Evolutionary conservation across 306 rosid genomes (phyloP), one percentile per base, ranked within the genome.

Genomic region (Quercus gilva): DNA sequence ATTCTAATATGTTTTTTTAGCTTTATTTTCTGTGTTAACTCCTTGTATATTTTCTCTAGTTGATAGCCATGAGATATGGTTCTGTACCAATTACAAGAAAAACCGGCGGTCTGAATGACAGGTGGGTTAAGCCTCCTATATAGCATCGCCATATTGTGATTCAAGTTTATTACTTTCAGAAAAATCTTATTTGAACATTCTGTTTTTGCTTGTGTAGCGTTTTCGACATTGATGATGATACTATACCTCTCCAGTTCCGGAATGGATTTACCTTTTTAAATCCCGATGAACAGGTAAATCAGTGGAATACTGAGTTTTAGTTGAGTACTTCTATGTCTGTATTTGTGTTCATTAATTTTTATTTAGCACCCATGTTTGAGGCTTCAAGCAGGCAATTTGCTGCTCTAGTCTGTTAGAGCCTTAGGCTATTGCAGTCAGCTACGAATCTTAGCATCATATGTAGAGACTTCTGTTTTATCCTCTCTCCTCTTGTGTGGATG

Each of bases 61-160:
- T 93, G 99, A 95, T 95, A 86, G 86, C 99, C 76, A 95, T 95
- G 99, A 92, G 94, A 88, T 95, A 91, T 60, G 98, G 99, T 81
- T 82, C 92, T 59, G 76, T 95, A 84, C 99, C 99, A 57, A 93
- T 95, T 73, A 97, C 17, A 69, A 88, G 99, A 84, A 90, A 90
- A 95, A 95, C 98, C 1, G 99, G 99, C 73, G 99, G 98, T 75
- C 90, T 93, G 49, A 91, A 93, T 84, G 99, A 95, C 89, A 95
- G 98, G 99, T 95, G 79, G 56, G 86, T 57, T 70, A 41, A 75
- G 74, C 65, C 28, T 51, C 71, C 75, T 52, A 52, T 78, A 14
- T 76, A 74, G 19, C 29, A 26, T 84, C 65, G 4, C 53, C 8
- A 1, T 29, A 57, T 63, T 65, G 72, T 13, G 15, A 43, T 77